phyloP scores from a whole-genome alignment of 2,329 filamentous ascomycete species.

The Magnaporthiopsis incrustans region DNA sequence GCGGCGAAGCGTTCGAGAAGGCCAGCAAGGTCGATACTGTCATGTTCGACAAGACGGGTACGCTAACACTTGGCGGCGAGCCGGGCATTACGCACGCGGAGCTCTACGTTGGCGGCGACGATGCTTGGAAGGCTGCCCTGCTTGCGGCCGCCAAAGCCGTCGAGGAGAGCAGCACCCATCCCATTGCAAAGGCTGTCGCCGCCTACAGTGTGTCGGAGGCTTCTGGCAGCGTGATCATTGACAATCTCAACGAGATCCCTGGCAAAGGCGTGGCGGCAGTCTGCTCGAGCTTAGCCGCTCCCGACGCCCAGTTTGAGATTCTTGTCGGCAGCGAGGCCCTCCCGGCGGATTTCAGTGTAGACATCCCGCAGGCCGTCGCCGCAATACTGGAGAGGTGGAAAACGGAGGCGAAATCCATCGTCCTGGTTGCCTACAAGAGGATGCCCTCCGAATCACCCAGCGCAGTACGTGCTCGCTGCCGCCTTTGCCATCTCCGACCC shows the following conservation, averaged over 20 bases:
- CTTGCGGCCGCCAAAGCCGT: slow-evolving; percentile 50
- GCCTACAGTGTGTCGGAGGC: slow-evolving; percentile 43
- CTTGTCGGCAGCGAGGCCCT: slow-evolving; percentile 67
- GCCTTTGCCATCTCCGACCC: slow-evolving; percentile 74
- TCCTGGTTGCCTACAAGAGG: slow-evolving; percentile 48
- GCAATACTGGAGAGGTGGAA: too few relatives aligned
- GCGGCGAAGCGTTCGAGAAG: slow-evolving; percentile 79
- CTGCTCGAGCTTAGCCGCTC: too few relatives aligned
- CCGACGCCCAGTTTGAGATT: slow-evolving; percentile 38
- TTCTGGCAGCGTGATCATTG: slow-evolving; percentile 23
- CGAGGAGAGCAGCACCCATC: slow-evolving; percentile 67
- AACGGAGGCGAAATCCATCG: slow-evolving; percentile 60
- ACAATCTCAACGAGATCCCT: slow-evolving; percentile 55
- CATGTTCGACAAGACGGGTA: slow-evolving; percentile 86
- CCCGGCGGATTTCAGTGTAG: slow-evolving; percentile 47
- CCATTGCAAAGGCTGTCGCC: slow-evolving; percentile 63
- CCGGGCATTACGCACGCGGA: slow-evolving; percentile 55
- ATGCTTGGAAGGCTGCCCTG: too few relatives aligned
- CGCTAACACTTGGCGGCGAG: slow-evolving; percentile 65
- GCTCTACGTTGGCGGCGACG: not conserved
- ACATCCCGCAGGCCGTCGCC: too few relatives aligned
- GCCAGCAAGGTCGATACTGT: slow-evolving; percentile 78
- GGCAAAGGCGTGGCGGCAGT: slow-evolving; percentile 53
- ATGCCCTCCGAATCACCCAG: too few relatives aligned
- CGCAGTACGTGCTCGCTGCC: too few relatives aligned